Conservation (phyloP, 371 early-diverging fungal species). For the Apophysomyces elegans region DNA sequence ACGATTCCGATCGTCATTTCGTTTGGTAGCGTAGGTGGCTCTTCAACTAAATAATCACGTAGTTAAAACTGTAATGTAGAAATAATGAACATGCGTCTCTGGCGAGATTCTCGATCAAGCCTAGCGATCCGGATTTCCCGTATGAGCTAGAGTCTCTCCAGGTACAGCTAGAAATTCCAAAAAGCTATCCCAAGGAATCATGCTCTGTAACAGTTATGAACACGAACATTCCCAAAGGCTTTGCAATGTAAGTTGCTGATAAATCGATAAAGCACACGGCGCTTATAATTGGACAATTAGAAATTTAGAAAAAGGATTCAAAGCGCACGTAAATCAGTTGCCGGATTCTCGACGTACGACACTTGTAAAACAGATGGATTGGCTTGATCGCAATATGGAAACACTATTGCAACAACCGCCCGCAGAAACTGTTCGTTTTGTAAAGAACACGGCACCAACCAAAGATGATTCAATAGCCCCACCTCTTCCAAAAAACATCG, state of each 20-base stretch:
- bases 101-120: conserved; percentile 53
- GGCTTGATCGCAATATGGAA: conserved; percentile 66
- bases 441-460: conserved; percentile 26
- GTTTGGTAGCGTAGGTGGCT: conserved; percentile 15
- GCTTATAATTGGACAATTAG: conserved; percentile 15
- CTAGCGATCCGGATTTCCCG: conserved; percentile 79
- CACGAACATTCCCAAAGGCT: conserved; percentile 67
- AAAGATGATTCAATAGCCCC: conserved; percentile 21
- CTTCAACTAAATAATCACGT: background rate
- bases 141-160: conserved; percentile 68
- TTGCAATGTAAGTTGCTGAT: conserved; percentile 49
- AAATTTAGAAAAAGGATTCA: conserved; percentile 55
- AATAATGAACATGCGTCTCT: conserved; percentile 28
- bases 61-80: conserved; percentile 11
- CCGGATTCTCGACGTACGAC: conserved; percentile 29
- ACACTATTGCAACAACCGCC: conserved; percentile 58
- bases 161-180: conserved; percentile 56
- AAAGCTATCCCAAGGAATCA: conserved; percentile 40
- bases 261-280: no score
- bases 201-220: conserved; percentile 61
- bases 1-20: conserved; percentile 26
- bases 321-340: conserved; percentile 22
- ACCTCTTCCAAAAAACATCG: conserved; percentile 19
- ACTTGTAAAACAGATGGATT: conserved; percentile 57
- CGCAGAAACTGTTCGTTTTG: conserved; percentile 57